Base-by-base conservation (phyloP, 345 rosid species). In the Corchorus olitorius region DNA sequence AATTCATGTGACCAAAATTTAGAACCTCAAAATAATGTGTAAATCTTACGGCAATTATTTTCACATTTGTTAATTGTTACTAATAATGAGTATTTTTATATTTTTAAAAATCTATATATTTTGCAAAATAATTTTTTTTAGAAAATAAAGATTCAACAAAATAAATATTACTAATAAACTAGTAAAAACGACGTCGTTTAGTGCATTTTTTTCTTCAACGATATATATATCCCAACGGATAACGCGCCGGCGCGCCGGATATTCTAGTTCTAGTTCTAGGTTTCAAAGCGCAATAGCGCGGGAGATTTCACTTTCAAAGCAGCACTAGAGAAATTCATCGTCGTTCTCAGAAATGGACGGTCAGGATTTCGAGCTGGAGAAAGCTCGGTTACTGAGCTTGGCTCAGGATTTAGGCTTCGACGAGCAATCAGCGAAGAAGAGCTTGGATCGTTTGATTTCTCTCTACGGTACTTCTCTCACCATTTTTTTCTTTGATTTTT, bases 361-460 rank as follows among this genome's bases (percentile, higher is more conserved):
- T 33, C 81, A 78, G 15, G 91, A 88, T 71, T 82, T 83, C 49
- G 89, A 90, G 73, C 22, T 87, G 67, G 95, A 94, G 93, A 90
- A 84, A 83, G 84, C 87, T 78, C 87, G 92, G 76, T 77, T 91
- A 52, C 60, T 89, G 43, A 89, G 91, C 89, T 77, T 93, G 77
- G 96, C 98, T 55, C 82, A 87, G 33, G 87, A 86, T 0, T 81
- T 86, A 39, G 97, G 99, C n/a, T 93, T 93, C 82, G 91, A 89
- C 50, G 83, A 88, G 64, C 87, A 87, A 34, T 84, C 93, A 12
- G 89, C 94, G 5, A 83, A 70, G 63, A 88, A 82, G 73, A 84
- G 91, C 82, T 79, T 93, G 46, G 87, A 89, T 74, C 90, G 90
- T 72, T 84, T 90, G 83, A 77, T 95, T 81, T 85, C 87, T 65